Base-by-base conservation (phyloP, 768 basidiomycete genomes). In the Phanerodontia chrysosporium region DNA sequence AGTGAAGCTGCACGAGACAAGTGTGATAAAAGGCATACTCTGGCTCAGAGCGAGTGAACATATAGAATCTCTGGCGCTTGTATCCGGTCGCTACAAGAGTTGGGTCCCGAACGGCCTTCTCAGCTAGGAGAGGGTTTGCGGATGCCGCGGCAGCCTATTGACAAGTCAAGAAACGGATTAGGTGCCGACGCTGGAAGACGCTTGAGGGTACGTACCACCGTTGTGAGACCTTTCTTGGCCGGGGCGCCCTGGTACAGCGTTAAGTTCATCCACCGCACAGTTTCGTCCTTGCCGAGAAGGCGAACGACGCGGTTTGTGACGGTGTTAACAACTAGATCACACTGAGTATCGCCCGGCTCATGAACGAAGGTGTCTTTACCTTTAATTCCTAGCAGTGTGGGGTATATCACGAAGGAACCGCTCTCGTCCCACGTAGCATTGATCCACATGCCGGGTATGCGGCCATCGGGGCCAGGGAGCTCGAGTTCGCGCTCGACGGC, bases 371-470 rank as follows among this genome's bases (percentile, higher is more conserved):
- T 7, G 39, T 27, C 63, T 77, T 25, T 56, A 96, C 96, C 91
- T 81, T 99, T 99, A 65, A 99, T 89, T 1, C 97, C 97, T 45
- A 98, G 78, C 62, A 99, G 74, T 0, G 95, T 93, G 18, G 96
- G 92, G 68, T 98, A 99, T 30, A 99, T 72, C 21, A 98, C 78
- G 69, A 99, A 97, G 16, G 92, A 89, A 4, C 96, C 95, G 62
- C 90, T 95, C 73, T 99, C 97, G 68, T 99, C 97, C 95, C 95
- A 99, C n/a, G 94, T 82, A 0, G 86, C 91, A 69, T 92, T 95
- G 27, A 85, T 90, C 80, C 90, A 94, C 66, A 85, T 83, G 24
- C 86, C 90, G 55, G 85, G 88, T 58, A 83, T 76, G 54, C 76
- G 78, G 28, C 87, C 87, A 68, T 91, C 90, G 3, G 85, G 84